Base-by-base conservation (phyloP, 352 stramenopile species). In the Phytophthora quininea region DNA sequence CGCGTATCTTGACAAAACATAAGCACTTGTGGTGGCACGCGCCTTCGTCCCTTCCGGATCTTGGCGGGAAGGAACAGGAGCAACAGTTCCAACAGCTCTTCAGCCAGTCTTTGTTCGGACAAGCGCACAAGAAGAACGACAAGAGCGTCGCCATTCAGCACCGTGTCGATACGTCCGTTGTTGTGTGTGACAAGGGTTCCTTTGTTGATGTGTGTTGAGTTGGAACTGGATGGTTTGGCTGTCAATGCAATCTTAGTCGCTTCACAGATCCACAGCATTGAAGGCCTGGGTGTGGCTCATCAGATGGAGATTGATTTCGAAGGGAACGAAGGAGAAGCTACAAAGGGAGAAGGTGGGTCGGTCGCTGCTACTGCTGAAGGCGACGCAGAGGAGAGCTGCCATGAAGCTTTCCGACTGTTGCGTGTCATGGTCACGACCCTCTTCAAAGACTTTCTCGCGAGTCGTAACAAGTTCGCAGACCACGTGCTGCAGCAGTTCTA, bases 11-110 rank as follows among this genome's bases (percentile, higher is more conserved):
- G 48, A 73, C 73, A 42, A 96, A 97, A 67, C 96, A 98, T 75
- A 92, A 98, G 60, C 94, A 98, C 64, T 32, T 99, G 15, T 95
- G 97, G 69, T 99, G 98, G 98, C 96, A 97, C 40, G 98, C 92
- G 33, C 75, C 85, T 7, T 84, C 87, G 14, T 91, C 91, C 10
- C 61, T 85, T 10, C 96, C 96, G 2, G 96, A 99, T 75, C 72
- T 99, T 12, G 96, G 96, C 46, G 84, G 87, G 0, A 77, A 81
- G 24, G 83, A 95, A 58, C 90, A 86, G 67, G 93, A 96, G 71
- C 86, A 98, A 51, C 84, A 98, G 50, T 93, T 97, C 60, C 88
- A 91, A 27, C 71, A 85, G 32, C 53, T 89, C 31, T 81, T 87
- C 35, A 82, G 67, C 43, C 68, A 86, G 35, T 88, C 79, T 47